phyloP scores from a whole-genome alignment of 1,139 yeast species.

The Ogataea hybrid region DNA sequence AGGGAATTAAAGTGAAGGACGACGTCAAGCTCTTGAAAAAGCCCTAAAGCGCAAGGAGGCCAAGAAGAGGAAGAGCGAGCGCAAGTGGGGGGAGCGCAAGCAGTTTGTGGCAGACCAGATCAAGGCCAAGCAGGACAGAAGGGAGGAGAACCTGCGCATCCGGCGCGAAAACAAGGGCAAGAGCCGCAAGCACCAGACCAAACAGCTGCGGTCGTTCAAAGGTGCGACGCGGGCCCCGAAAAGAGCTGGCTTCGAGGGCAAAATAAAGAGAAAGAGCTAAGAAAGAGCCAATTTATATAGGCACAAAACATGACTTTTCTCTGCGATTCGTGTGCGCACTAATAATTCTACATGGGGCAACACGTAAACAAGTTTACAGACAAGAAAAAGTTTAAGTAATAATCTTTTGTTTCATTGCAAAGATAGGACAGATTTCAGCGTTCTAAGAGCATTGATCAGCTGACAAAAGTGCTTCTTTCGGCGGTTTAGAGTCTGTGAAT shows the following conservation, averaged over 20 bases:
- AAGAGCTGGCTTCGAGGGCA: slow-evolving; percentile 60
- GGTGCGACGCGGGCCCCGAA: slow-evolving; percentile 50
- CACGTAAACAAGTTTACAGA: slow-evolving; percentile 9
- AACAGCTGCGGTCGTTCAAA: slow-evolving; percentile 63
- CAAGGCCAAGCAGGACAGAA: slow-evolving; percentile 72
- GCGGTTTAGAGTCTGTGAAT: background rate
- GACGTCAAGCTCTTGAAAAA: slow-evolving; percentile 82
- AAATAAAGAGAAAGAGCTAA: slow-evolving; percentile 21
- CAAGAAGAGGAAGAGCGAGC: slow-evolving; percentile 74
- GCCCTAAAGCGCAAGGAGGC: slow-evolving; percentile 82
- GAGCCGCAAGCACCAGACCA: slow-evolving; percentile 63
- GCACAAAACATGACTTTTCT: background rate
- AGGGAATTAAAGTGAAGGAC: slow-evolving; percentile 84
- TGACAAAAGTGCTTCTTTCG: background rate
- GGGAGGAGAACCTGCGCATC: slow-evolving; percentile 84
- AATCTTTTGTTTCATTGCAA: slow-evolving; percentile 4
- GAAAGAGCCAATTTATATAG: too few species aligned
- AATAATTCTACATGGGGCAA: slow-evolving; percentile 8
- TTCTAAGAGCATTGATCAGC: background rate
- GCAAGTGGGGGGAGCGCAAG: slow-evolving; percentile 86
- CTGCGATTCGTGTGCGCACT: background rate
- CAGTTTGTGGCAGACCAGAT: slow-evolving; percentile 74
- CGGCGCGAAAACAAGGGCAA: slow-evolving; percentile 80
- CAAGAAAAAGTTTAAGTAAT: slow-evolving; percentile 2
- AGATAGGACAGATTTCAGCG: background rate